Base-by-base conservation (phyloP, 495 filamentous ascomycete genomes). In the Pyrenula aspistea region DNA sequence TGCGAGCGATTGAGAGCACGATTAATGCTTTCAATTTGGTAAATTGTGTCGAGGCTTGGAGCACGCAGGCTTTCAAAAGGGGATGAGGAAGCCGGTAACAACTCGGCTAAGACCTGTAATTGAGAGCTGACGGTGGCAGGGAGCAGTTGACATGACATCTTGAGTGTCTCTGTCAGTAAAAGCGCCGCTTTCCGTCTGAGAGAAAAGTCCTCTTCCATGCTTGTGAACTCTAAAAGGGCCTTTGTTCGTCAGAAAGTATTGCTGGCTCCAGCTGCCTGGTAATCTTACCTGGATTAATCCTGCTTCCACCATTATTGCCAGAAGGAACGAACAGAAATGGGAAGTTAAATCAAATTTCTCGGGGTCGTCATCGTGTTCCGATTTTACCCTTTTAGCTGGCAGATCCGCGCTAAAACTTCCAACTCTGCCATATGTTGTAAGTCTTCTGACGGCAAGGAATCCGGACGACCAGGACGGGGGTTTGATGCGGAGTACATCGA, bases 21-120 rank as follows among this genome's bases (percentile, higher is more conserved):
- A 69, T 92, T 98, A 57, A 98, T 88, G 63, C 93, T 96, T 69
- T 95, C 94, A 3, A 97, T 91, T 65, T 97, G 93, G 65, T 96
- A 98, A 36, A 97, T 88, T 2, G 91, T 91, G 1, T 86, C 83
- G 0, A 88, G 88, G 19, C 90, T 87, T 49, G 85, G 74, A 59
- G 89, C 90, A 55, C 86, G 83, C n/a, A 82, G 81, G 8, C 89
- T 82, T 24, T 78, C 71, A 12, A 77, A 74, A 56, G 89, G 88
- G 55, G 80, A 77, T 2, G 88, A 77, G 2, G 91, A 91, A 2
- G 86, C 78, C 23, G 81, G 71, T 53, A 98, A 83, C 10, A 97
- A 72, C 49, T 88, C 82, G 11, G 94, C 91, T 42, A 97, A 78
- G 10, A 93, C 76, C 61, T 98, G 94, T 51, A 96, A 69, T 31